phyloP scores from a whole-genome alignment of 495 filamentous ascomycete species.

The Hypoxylon perforatum region DNA sequence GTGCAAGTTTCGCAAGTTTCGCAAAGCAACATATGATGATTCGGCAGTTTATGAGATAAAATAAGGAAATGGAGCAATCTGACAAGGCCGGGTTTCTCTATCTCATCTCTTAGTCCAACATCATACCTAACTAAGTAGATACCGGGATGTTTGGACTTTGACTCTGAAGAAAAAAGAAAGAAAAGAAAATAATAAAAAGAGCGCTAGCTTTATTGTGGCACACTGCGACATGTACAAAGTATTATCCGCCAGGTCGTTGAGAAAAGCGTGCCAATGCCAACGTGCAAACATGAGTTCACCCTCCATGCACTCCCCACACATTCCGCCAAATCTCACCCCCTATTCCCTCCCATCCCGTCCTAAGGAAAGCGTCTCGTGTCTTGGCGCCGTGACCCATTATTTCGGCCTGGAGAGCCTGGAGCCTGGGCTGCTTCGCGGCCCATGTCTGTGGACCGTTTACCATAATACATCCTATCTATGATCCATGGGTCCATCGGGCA shows the following conservation, averaged over 20 bases:
- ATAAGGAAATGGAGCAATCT: slow-evolving; percentile 1
- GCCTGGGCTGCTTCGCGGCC: slow-evolving; percentile 29
- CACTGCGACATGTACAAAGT: slow-evolving; percentile 8
- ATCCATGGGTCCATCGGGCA: slow-evolving; percentile 13
- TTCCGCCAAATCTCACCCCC: slow-evolving; percentile 41
- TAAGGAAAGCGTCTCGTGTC: slow-evolving; percentile 39
- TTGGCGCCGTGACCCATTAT: slow-evolving; percentile 41
- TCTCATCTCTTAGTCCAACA: slow-evolving; percentile 8
- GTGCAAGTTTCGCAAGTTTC: not conserved
- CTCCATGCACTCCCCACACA: slow-evolving; percentile 42
- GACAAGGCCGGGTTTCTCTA: slow-evolving; percentile 1
- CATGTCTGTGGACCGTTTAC: slow-evolving; percentile 31
- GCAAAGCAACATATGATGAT: slow-evolving; percentile 6
- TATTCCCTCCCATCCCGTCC: slow-evolving; percentile 22
- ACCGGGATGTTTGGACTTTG: slow-evolving; percentile 10
- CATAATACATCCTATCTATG: not conserved
- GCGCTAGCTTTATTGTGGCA: slow-evolving; percentile 19
- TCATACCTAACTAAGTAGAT: slow-evolving; percentile 2
- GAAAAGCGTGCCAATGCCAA: slow-evolving; percentile 28
- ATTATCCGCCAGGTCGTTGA: not conserved
- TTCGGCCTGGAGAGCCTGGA: slow-evolving; percentile 30
- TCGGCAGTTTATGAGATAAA: not conserved
- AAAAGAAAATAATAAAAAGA: not conserved
- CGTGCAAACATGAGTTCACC: slow-evolving; percentile 35
- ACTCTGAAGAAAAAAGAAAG: slow-evolving; percentile 2